phyloP scores from a whole-genome alignment of 1,284 basidiomycete species.

The Cryptococcus sp. region DNA sequence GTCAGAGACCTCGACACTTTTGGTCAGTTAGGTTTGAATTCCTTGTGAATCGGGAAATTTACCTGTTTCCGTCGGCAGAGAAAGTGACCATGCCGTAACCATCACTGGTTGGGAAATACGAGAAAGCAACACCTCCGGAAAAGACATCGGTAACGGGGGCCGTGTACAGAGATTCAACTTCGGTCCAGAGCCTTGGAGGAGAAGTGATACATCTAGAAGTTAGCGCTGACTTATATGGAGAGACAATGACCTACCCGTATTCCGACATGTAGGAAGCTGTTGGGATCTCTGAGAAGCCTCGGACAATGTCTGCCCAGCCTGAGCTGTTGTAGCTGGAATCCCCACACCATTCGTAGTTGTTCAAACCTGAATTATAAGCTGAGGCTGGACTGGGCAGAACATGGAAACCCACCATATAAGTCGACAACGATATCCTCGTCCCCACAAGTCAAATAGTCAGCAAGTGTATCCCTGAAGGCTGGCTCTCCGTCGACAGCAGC shows the following conservation, averaged over 20 bases:
- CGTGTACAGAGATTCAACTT: slow-evolving; percentile 69
- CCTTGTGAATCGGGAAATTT: slow-evolving; percentile 19
- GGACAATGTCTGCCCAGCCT: slow-evolving; percentile 49
- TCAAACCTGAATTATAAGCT: slow-evolving; percentile 27
- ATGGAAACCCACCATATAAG: slow-evolving; percentile 72
- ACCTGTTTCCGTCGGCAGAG: slow-evolving; percentile 46
- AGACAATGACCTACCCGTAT: slow-evolving; percentile 55
- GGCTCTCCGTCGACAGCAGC: slow-evolving; percentile 72
- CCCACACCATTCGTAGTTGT: slow-evolving; percentile 69
- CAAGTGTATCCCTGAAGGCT: slow-evolving; percentile 64
- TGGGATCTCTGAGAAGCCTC: slow-evolving; percentile 56
- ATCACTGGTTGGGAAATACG: slow-evolving; percentile 66
- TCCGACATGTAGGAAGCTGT: slow-evolving; percentile 86
- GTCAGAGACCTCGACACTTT: slow-evolving; percentile 35
- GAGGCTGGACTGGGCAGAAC: slow-evolving; percentile 36
- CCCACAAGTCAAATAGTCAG: slow-evolving; percentile 78
- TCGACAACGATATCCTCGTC: slow-evolving; percentile 68
- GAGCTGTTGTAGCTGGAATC: slow-evolving; percentile 57
- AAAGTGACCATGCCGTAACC: slow-evolving; percentile 82
- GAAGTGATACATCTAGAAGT: slow-evolving; percentile 55
- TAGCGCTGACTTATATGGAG: neutral
- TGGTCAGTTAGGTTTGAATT: neutral
- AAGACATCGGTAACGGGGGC: slow-evolving; percentile 69
- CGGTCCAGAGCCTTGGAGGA: slow-evolving; percentile 71
- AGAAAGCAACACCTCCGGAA: slow-evolving; percentile 83